Conservation (phyloP, 1,139 yeast species). For the Geotrichum reessii region DNA sequence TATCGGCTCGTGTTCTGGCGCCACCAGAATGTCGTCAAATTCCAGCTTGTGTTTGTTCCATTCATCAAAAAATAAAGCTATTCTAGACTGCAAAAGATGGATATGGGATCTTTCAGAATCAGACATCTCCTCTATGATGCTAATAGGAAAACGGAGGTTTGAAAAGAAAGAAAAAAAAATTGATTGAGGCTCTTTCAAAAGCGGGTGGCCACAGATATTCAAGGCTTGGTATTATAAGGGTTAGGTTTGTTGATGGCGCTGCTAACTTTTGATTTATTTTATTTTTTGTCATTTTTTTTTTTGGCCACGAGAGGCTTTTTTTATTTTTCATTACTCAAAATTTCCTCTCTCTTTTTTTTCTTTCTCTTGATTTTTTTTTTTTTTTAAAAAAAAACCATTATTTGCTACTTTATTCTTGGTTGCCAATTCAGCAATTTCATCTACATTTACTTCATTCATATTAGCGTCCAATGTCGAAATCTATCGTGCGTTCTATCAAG, state of each 20-base stretch:
- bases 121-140: constrained; percentile 17
- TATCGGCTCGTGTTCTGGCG: constrained; percentile 33
- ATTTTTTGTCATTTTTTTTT: background rate
- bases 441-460: background rate
- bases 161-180: too few relatives aligned
- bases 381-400: too few relatives aligned
- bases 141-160: constrained; percentile 17
- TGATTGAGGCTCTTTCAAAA: background rate
- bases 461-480: constrained; percentile 54
- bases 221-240: background rate
- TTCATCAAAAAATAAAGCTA: constrained; percentile 32
- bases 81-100: constrained; percentile 32
- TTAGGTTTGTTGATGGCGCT: background rate
- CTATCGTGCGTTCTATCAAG: constrained; percentile 78
- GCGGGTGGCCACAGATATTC: background rate
- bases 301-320: background rate
- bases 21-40: constrained; percentile 33
- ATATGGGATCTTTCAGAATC: constrained; percentile 37
- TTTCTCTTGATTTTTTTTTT: background rate
- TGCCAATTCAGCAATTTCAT: background rate
- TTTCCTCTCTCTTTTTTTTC: background rate
- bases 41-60: constrained; percentile 36
- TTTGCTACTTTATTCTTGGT: background rate
- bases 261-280: background rate
- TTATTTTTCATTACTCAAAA: background rate